Base-by-base conservation (phyloP, 2,329 filamentous ascomycete species). In the Claviceps capensis region DNA sequence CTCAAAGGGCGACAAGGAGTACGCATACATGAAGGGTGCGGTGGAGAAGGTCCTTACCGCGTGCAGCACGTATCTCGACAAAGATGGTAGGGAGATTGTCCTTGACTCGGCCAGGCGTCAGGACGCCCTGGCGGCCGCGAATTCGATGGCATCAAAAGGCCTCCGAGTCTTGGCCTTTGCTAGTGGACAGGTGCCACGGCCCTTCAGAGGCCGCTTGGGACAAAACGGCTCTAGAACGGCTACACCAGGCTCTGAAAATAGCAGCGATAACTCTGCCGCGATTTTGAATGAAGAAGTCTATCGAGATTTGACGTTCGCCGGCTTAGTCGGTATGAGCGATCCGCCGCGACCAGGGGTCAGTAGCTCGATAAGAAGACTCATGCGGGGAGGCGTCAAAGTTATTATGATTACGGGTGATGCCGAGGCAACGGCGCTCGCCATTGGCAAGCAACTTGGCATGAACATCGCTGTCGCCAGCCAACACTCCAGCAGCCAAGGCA, bases 331-430 rank as follows among this genome's bases (percentile, higher is more conserved):
- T 47, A 98, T 98, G 91, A 95, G 88, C 59, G 93, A 98, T 65
- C 93, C 93, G 4, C 93, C 93, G 2, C 78, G 93, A 48, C 88
- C 89, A 58, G 89, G 89, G 44, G 93, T 98, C 8, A 86, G 88
- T 58, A 83, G 85, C 56, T 89, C 91, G 5, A 96, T 98, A 59
- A 79, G 88, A 59, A 84, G 86, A 55, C 73, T 98, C 52, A 91
- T 97, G 84, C 82, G 88, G 48, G 93, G 93, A 51, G 91, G 91
- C 41, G 93, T 98, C 56, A 93, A 89, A 66, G 88, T 98, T 47
- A 94, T 98, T 60, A 98, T 98, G 93, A 97, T 98, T 59, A 98
- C 93, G 9, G 93, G 93, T 53, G 93, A 98, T 66, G 88, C 93
- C 16, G 89, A 97, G 65, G 88, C 88, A 1, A 98, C 93, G 2